phyloP scores from a whole-genome alignment of 2,329 filamentous ascomycete species.

The Exophiala lecanii-corni region DNA sequence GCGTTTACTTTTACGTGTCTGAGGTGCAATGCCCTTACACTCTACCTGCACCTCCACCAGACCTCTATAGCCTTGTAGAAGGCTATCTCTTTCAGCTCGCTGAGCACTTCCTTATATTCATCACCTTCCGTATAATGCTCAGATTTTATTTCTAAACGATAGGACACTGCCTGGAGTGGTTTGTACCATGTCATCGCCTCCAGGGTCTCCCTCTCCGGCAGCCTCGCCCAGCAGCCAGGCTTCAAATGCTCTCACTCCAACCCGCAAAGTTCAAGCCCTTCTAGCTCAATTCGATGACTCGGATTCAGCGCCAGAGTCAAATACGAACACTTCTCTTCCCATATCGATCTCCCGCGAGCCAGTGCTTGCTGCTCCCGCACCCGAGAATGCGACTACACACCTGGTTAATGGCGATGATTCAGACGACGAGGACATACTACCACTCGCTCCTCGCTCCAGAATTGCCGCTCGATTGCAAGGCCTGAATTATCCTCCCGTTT shows the following conservation, averaged over 20 bases:
- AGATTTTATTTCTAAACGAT: too few species aligned
- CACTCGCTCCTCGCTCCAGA: conserved; percentile 55
- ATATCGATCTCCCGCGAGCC: not conserved
- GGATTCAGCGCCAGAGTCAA: conserved; percentile 35
- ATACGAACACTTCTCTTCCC: conserved; percentile 21
- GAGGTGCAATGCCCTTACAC: too few species aligned
- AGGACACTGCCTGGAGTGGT: too few species aligned
- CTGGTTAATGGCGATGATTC: conserved; percentile 27
- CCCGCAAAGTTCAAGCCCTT: conserved; percentile 47
- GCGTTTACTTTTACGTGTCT: too few species aligned
- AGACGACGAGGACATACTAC: conserved; percentile 43
- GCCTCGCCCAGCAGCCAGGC: conserved; percentile 8
- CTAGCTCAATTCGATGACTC: conserved; percentile 47
- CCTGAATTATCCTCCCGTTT: not conserved
- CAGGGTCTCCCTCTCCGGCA: conserved; percentile 8
- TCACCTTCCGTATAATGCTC: too few species aligned
- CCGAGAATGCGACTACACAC: conserved; percentile 11
- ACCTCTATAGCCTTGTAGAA: too few species aligned
- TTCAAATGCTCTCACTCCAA: conserved; percentile 28
- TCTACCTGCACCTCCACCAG: too few species aligned
- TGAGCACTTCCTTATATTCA: too few species aligned
- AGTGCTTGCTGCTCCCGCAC: not conserved
- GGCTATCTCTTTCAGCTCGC: too few species aligned
- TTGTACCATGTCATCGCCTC: conserved; percentile 7
- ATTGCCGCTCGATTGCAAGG: conserved; percentile 61